phyloP scores from a whole-genome alignment of 2,329 filamentous ascomycete genomes.

The Penicillium palitans region DNA sequence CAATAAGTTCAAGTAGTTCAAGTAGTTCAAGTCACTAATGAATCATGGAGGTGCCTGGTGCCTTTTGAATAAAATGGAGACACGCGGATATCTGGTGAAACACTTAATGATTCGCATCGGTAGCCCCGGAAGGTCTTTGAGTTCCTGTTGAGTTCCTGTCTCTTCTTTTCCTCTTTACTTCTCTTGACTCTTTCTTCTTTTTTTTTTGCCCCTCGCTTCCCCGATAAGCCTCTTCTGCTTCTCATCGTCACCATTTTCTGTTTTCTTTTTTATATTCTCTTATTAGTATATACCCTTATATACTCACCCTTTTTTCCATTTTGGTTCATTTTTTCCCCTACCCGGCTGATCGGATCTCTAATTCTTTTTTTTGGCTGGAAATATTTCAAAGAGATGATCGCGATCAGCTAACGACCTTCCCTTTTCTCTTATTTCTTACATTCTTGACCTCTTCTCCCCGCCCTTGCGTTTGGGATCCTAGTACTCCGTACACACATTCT shows the following conservation, averaged over 20 bases:
- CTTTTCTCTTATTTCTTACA: conserved; percentile 13
- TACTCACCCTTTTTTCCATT: background rate
- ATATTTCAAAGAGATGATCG: conserved; percentile 18
- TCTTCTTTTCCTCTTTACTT: background rate
- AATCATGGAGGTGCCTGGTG: conserved; percentile 29
- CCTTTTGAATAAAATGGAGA: conserved; percentile 18
- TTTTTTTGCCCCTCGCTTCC: conserved; percentile 28
- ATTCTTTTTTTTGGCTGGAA: conserved; percentile 9
- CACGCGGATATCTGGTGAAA: conserved; percentile 26
- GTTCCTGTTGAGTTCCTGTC: conserved; percentile 15
- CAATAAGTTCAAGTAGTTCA: background rate
- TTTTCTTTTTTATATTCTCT: conserved; percentile 7
- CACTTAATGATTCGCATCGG: conserved; percentile 28
- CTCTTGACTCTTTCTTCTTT: background rate
- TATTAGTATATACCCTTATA: background rate
- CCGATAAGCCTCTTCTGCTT: conserved; percentile 34
- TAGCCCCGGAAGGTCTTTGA: conserved; percentile 23
- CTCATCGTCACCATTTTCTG: conserved; percentile 31
- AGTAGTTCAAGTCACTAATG: conserved; percentile 14
- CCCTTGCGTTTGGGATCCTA: conserved; percentile 21
- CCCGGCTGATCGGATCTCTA: conserved; percentile 12
- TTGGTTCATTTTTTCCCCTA: background rate
- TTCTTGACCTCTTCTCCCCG: conserved; percentile 10
- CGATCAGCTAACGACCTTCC: conserved; percentile 23
- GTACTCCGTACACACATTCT: conserved; percentile 13